phyloP scores from a whole-genome alignment of 2,329 filamentous ascomycete genomes.

The Hortaea sp. region DNA sequence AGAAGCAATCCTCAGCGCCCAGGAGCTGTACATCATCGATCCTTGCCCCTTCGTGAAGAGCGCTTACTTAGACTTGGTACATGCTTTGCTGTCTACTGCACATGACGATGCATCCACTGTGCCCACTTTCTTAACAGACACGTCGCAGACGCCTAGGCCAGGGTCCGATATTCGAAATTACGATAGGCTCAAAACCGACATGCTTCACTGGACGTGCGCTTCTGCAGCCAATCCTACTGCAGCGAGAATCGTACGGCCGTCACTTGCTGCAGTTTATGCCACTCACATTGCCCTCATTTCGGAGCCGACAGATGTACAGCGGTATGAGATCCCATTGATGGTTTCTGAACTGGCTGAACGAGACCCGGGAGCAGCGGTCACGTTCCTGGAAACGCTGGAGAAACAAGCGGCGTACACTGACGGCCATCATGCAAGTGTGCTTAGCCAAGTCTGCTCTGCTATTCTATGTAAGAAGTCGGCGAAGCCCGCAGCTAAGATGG shows the following conservation, averaged over 20 bases:
- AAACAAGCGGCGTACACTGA: neutral
- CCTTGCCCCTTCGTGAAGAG: neutral
- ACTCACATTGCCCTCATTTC: neutral
- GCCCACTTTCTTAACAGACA: no score
- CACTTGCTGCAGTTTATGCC: neutral
- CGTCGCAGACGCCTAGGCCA: no score
- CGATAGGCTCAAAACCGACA: neutral
- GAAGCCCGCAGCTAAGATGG: neutral
- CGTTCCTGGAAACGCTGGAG: neutral
- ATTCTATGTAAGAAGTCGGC: neutral
- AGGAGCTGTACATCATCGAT: neutral
- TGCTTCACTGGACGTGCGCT: neutral
- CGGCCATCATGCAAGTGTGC: neutral
- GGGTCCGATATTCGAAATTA: no score
- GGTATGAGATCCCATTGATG: neutral
- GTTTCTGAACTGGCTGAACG: neutral
- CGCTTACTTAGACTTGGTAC: neutral
- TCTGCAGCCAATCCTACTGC: neutral
- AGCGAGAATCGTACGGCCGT: neutral
- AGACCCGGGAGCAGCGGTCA: neutral
- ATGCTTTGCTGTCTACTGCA: neutral
- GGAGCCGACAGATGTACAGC: neutral
- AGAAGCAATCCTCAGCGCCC: neutral
- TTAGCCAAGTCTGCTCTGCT: neutral
- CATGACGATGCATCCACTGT: neutral